These are phyloP conservation scores for Rhypophila decipiens DNA, from an alignment of 495 filamentous ascomycete genomes.

Conservation along the genomic window DNA sequence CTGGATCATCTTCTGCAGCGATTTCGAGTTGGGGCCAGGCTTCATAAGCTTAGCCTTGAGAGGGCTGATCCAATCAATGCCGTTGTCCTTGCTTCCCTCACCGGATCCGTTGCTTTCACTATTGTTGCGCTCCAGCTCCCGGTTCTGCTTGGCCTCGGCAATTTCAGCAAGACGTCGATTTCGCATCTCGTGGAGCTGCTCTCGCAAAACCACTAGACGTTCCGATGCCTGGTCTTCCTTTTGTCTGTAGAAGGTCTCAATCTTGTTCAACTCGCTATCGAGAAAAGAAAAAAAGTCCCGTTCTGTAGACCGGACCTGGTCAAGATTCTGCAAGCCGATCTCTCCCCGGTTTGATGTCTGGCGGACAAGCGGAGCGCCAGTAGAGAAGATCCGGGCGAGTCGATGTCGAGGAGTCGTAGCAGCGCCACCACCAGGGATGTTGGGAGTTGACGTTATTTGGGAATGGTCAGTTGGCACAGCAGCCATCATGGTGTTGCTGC, in stretches of 20 bases:
- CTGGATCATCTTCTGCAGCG: constrained; percentile 32
- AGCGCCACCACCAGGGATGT: constrained; percentile 6
- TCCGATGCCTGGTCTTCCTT: constrained; percentile 76
- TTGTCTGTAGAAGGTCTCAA: constrained; percentile 74
- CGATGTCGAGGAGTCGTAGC: constrained; percentile 16
- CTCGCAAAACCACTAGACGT: constrained; percentile 61
- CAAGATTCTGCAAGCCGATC: constrained; percentile 31
- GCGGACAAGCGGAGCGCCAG: constrained; percentile 10
- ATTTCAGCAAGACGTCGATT: constrained; percentile 70
- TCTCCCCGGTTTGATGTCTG: constrained; percentile 16
- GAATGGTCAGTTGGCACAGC: constrained; percentile 4
- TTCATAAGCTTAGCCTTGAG: constrained; percentile 37
- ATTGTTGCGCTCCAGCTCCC: constrained; percentile 12
- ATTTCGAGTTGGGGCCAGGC: constrained; percentile 41
- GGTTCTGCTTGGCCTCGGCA: constrained; percentile 30
- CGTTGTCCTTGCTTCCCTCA: constrained; percentile 15
- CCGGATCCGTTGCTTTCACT: constrained; percentile 7
- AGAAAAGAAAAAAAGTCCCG: constrained; percentile 75
- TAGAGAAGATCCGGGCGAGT: constrained; percentile 23
- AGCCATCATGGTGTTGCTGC: constrained; percentile 20
- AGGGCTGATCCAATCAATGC: constrained; percentile 33
- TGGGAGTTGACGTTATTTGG: constrained; percentile 5
- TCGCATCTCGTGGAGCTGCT: constrained; percentile 83
- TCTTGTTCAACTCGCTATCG: constrained; percentile 73
- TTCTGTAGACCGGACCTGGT: constrained; percentile 50